Percentiles rank a stretch among this genome's conserved stretches.
phyloP scores from a whole-genome alignment of 192 early-diverging fungal species.

The Dimargaris cristalligena region DNA sequence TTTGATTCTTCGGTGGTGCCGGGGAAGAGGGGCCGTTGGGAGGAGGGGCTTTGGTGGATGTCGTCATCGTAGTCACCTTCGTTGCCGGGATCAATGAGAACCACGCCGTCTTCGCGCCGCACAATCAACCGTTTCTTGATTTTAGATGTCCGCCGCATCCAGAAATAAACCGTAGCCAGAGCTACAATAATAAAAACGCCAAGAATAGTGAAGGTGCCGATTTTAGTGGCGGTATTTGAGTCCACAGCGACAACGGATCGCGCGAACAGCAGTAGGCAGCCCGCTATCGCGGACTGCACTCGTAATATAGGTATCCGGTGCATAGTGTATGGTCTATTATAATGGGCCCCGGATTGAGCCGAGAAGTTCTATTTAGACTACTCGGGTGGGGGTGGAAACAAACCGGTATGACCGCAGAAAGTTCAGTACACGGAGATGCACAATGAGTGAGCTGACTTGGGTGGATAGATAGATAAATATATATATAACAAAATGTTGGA shows the following conservation, averaged over 20 bases:
- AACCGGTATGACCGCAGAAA: too few species aligned
- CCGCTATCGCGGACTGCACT: too few species aligned
- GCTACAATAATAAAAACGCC: slow-evolving; percentile 10
- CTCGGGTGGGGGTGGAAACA: too few species aligned
- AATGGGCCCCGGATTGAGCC: too few species aligned
- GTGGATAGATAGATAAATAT: too few species aligned
- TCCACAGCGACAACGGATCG: not conserved
- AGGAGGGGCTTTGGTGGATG: too few species aligned
- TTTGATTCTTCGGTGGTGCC: not conserved
- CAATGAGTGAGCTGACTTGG: too few species aligned
- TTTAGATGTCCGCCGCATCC: not conserved
- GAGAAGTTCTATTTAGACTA: too few species aligned
- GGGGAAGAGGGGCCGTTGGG: slow-evolving; percentile 1
- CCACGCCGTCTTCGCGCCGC: slow-evolving; percentile 7
- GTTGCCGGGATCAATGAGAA: slow-evolving; percentile 7
- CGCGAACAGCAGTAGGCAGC: not conserved
- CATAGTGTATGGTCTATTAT: too few species aligned
- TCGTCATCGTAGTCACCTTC: slow-evolving; percentile 11
- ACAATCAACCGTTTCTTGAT: not conserved
- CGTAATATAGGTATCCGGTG: too few species aligned
- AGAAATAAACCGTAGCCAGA: not conserved
- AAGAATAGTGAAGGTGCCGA: slow-evolving; percentile 10
- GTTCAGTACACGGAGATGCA: too few species aligned
- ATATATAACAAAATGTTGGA: too few species aligned
- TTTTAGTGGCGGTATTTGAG: slow-evolving; percentile 7